These are phyloP conservation scores for Acacia crassicarpa DNA, from an alignment of 306 rosid species.

Conservation along the genomic window DNA sequence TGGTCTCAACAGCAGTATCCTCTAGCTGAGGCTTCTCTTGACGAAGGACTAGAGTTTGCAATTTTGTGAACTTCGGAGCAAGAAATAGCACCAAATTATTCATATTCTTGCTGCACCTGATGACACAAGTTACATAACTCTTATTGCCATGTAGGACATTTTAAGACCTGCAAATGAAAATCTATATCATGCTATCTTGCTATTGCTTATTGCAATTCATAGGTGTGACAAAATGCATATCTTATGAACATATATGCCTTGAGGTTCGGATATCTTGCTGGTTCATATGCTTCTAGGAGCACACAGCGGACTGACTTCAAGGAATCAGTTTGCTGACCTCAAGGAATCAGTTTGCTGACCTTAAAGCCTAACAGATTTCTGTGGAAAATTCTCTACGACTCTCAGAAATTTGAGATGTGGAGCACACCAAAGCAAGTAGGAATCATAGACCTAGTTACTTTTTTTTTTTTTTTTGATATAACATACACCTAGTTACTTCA, in stretches of 20 bases:
- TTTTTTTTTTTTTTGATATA: too few species aligned
- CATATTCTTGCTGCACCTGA: conserved; percentile 94
- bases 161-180: background rate
- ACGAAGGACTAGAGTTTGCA: conserved; percentile 79
- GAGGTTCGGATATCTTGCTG: background rate
- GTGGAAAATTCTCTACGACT: background rate
- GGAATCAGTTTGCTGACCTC: background rate
- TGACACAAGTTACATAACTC: conserved; percentile 3
- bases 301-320: background rate
- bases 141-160: background rate
- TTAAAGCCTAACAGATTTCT: background rate
- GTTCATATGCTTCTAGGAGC: background rate
- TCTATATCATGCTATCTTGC: background rate
- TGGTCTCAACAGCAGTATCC: conserved; percentile 71
- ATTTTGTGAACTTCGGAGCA: conserved; percentile 73
- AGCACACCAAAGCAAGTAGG: background rate
- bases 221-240: background rate
- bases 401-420: background rate
- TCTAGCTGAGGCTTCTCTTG: conserved; percentile 86
- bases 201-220: background rate
- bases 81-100: conserved; percentile 79
- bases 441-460: background rate
- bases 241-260: background rate
- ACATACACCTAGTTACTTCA: background rate
- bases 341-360: background rate